Percentiles rank a stretch among this genome's conserved stretches.
These are phyloP conservation scores for Carex littledalei DNA, from an alignment of 176 grass and related monocot species.

Conservation along the genomic window DNA sequence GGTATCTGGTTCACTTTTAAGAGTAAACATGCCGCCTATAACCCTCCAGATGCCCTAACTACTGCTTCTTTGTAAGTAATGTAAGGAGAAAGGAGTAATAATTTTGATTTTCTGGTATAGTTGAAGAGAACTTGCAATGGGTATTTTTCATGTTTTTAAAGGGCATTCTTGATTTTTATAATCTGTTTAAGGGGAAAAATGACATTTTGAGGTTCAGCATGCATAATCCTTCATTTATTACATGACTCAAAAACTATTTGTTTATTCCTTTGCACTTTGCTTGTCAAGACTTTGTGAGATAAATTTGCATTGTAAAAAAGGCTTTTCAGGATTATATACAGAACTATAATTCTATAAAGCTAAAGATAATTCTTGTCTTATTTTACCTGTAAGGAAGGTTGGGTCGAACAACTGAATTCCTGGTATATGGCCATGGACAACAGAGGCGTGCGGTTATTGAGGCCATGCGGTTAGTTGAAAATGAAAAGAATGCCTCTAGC, in stretches of 20 bases:
- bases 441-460: constrained; percentile 89
- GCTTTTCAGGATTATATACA: neutral
- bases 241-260: neutral
- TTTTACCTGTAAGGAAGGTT: constrained; percentile 46
- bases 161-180: neutral
- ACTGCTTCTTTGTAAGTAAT: neutral
- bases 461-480: constrained; percentile 55
- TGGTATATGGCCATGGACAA: constrained; percentile 90
- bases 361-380: constrained; percentile 22
- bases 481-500: constrained; percentile 28
- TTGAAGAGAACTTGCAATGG: neutral
- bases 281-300: neutral
- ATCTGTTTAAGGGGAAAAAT: neutral
- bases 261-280: neutral
- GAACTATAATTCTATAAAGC: neutral
- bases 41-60: neutral
- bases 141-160: neutral
- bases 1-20: neutral
- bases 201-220: neutral
- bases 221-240: neutral
- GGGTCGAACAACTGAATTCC: constrained; percentile 68
- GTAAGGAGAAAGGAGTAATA: neutral
- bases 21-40: neutral
- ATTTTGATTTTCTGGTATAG: neutral
- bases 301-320: neutral